phyloP scores from a whole-genome alignment of 1,284 basidiomycete genomes.

The Leccinum proliferum region DNA sequence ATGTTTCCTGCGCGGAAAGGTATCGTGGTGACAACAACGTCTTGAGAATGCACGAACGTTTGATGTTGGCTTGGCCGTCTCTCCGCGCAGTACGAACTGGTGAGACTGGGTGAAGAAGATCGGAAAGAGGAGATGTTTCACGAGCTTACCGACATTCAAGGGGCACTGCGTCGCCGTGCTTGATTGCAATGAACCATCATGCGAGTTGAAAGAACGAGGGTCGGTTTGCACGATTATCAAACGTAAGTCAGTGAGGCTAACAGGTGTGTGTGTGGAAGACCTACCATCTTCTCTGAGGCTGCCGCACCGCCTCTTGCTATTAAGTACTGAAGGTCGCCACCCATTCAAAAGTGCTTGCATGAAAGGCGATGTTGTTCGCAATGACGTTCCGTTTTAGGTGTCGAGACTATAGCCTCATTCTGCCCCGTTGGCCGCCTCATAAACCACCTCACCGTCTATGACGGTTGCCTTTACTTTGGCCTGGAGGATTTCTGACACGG shows the following conservation, averaged over 20 bases:
- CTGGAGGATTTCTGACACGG: slow-evolving; percentile 49
- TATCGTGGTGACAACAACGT: not conserved
- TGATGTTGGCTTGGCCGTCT: too few relatives aligned
- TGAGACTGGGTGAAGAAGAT: too few relatives aligned
- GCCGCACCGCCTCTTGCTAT: not conserved
- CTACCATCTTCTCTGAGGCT: not conserved
- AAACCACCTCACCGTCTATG: slow-evolving; percentile 71
- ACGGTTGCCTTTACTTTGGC: slow-evolving; percentile 57
- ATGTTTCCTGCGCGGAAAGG: slow-evolving; percentile 9
- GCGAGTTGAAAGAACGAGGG: too few relatives aligned
- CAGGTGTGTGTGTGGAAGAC: not conserved
- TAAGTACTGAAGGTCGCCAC: not conserved
- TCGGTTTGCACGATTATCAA: not conserved
- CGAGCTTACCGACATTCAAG: too few relatives aligned
- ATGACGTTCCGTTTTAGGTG: too few relatives aligned
- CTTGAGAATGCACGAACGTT: too few relatives aligned
- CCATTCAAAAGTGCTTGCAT: not conserved
- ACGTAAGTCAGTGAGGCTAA: not conserved
- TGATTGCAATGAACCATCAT: too few relatives aligned
- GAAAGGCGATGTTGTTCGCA: slow-evolving; percentile 10
- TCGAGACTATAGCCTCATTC: too few relatives aligned
- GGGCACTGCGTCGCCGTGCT: too few relatives aligned
- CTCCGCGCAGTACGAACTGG: too few relatives aligned
- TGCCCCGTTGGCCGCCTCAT: slow-evolving; percentile 26
- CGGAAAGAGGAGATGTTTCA: too few relatives aligned